Evolutionary conservation across 176 grass and related monocot species (phyloP).

Genomic region (Triticum monococcum): DNA sequence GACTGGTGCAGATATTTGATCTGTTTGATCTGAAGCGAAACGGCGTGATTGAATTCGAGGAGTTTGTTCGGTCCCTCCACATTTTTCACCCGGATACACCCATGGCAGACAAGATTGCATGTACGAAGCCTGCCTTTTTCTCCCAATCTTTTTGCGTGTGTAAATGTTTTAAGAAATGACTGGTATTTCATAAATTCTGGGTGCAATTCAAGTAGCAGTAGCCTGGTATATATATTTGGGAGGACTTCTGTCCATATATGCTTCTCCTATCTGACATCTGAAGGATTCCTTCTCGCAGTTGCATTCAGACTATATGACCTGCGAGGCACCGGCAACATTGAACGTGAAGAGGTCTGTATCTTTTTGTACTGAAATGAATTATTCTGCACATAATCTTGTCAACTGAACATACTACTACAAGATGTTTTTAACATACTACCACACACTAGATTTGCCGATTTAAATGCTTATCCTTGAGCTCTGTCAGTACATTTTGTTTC

Average conservation of each 20-base stretch:
- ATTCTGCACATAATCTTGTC: constrained; percentile 10
- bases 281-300: constrained; percentile 51
- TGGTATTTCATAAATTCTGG: neutral
- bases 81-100: constrained; percentile 83
- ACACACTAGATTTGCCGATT: neutral
- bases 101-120: constrained; percentile 57
- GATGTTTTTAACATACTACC: neutral
- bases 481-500: neutral
- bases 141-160: neutral
- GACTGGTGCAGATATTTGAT: constrained; percentile 77
- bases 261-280: constrained; percentile 6
- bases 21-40: constrained; percentile 79
- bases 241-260: neutral
- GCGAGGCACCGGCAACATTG: constrained; percentile 69
- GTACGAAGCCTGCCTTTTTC: constrained; percentile 40
- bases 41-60: constrained; percentile 79
- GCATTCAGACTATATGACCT: constrained; percentile 91
- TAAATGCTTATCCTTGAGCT: neutral
- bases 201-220: neutral
- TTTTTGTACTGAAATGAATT: neutral
- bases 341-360: constrained; percentile 60
- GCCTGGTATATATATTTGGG: neutral
- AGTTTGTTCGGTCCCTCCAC: constrained; percentile 76
- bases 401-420: neutral
- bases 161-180: neutral